Evolutionary conservation across 2,329 filamentous ascomycete genomes (phyloP).

Genomic region (Sordariomycetes sp.): DNA sequence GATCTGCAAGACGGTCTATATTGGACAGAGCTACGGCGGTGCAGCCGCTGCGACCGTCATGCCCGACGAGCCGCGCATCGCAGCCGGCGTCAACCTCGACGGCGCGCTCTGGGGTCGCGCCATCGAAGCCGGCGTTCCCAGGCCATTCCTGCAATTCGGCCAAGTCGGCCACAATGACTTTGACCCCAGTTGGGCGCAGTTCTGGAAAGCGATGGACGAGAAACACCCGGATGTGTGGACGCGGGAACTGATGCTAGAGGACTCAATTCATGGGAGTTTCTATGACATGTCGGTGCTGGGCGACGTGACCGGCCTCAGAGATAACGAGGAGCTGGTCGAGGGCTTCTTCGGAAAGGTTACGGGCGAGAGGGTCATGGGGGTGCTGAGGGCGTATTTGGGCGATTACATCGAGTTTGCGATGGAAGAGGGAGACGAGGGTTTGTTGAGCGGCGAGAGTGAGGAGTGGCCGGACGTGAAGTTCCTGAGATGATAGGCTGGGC

Average conservation of each 20-base stretch:
- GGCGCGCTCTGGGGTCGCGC: conserved; percentile 22
- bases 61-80: conserved; percentile 19
- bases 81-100: conserved; percentile 29
- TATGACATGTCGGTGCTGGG: conserved; percentile 17
- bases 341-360: conserved; percentile 15
- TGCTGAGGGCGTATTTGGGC: conserved; percentile 16
- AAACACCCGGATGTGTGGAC: conserved; percentile 15
- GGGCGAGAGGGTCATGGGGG: conserved; percentile 14
- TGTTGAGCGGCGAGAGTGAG: conserved; percentile 8
- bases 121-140: conserved; percentile 13
- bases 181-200: conserved; percentile 13
- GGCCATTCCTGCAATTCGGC: conserved; percentile 21
- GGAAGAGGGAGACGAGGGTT: conserved; percentile 5
- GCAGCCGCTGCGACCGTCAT: conserved; percentile 23
- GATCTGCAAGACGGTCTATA: conserved; percentile 12
- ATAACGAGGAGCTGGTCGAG: conserved; percentile 8
- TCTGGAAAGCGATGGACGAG: conserved; percentile 12
- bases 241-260: conserved; percentile 16
- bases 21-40: conserved; percentile 29
- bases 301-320: conserved; percentile 12
- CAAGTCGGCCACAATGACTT: conserved; percentile 13
- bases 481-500: background rate
- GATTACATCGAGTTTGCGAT: conserved; percentile 19
- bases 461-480: conserved; percentile 6
- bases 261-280: conserved; percentile 18